phyloP scores from a whole-genome alignment of 2,329 filamentous ascomycete genomes.

The Epicoccum sorghinum region DNA sequence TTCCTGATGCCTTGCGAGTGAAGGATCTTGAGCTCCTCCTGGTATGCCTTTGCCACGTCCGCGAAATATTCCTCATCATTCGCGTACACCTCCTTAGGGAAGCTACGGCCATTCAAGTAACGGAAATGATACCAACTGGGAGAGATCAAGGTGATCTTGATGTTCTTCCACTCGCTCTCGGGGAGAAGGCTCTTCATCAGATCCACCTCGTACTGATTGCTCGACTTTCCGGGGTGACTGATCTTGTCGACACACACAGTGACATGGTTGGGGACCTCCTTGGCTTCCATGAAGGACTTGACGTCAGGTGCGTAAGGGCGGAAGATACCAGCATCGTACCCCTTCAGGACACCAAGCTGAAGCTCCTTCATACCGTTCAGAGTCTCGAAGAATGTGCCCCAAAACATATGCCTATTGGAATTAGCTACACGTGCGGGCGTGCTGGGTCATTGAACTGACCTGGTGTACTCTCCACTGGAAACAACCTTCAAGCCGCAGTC shows the following conservation, averaged over 20 bases:
- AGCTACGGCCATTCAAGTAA: conserved; percentile 60
- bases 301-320: conserved; percentile 66
- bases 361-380: conserved; percentile 63
- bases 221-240: conserved; percentile 60
- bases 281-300: conserved; percentile 66
- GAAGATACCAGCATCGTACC: conserved; percentile 60
- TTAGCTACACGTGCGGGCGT: conserved; percentile 16
- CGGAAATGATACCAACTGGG: conserved; percentile 74
- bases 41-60: conserved; percentile 55
- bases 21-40: conserved; percentile 54
- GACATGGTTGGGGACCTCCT: conserved; percentile 59
- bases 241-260: conserved; percentile 65
- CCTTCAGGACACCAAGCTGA: conserved; percentile 48
- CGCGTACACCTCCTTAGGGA: conserved; percentile 52
- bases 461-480: conserved; percentile 71
- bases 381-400: conserved; percentile 62
- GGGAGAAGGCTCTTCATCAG: conserved; percentile 65
- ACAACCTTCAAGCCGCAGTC: conserved; percentile 67
- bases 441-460: conserved; percentile 24
- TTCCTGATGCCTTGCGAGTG: conserved; percentile 55
- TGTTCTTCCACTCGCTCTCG: conserved; percentile 65
- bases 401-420: conserved; percentile 56
- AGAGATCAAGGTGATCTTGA: conserved; percentile 71
- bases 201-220: conserved; percentile 65
- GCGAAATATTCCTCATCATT: conserved; percentile 56